Percentiles rank a stretch among this genome's conserved stretches.
Conservation (phyloP, 225 moss, liverwort and hornwort genomes). For the Physcomitrellopsis africana region DNA sequence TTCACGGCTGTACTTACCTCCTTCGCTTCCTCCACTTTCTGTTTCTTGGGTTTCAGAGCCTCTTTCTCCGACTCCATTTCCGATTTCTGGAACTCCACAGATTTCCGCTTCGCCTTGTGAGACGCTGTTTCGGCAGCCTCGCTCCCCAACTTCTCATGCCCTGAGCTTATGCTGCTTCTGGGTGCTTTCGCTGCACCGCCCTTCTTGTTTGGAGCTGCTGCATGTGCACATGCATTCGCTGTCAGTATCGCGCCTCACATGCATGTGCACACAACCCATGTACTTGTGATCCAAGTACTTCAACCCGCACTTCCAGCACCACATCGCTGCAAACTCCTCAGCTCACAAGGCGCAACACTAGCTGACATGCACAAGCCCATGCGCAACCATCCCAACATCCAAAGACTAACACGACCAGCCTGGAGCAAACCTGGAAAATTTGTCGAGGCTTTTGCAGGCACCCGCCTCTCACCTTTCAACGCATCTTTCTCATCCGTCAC, state of each 20-base stretch:
- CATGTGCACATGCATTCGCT: not conserved
- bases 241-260: constrained; percentile 8
- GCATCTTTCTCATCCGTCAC: constrained; percentile 27
- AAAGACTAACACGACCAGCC: not conserved
- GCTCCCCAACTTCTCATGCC: constrained; percentile 24
- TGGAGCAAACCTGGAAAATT: constrained; percentile 32
- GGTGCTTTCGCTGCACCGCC: constrained; percentile 25
- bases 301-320: not conserved
- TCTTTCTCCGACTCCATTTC: constrained; percentile 29
- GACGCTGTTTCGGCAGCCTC: constrained; percentile 17
- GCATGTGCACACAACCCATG: not conserved
- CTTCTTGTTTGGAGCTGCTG: constrained; percentile 29
- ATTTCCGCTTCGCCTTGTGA: constrained; percentile 47
- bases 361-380: not conserved
- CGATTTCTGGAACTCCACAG: constrained; percentile 14
- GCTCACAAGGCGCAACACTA: not conserved
- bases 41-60: constrained; percentile 36
- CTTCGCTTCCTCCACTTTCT: constrained; percentile 40
- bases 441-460: constrained; percentile 29
- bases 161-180: constrained; percentile 39
- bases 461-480: constrained; percentile 12
- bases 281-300: not conserved
- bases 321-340: not conserved
- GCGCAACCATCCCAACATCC: not conserved
- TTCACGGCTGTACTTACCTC: constrained; percentile 31